Base-by-base conservation (phyloP, 768 basidiomycete genomes). In the Fistulinella prunicolor region DNA sequence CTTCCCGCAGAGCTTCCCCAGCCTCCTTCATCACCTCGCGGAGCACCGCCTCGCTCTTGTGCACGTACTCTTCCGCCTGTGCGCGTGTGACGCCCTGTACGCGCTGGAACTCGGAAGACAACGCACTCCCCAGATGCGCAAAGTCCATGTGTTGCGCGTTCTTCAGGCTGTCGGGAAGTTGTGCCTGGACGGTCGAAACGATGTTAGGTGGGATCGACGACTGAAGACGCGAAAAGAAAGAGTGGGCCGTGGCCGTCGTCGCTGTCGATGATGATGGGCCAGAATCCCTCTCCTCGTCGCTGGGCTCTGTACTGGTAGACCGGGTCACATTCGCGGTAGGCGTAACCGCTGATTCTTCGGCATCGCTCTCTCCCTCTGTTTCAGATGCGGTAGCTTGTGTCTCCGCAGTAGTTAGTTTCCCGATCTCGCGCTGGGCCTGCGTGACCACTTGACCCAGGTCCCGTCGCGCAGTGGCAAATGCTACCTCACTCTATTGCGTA, bases 41-140 rank as follows among this genome's bases (percentile, higher is more conserved):
- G 24, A 86, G 63, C 28, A 85, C 60, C 8, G 65, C 74, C 54
- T 86, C 85, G 63, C 84, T 85, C 72, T 82, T 86, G 58, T 85
- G 82, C 24, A 86, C 79, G 61, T 92, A 92, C 56, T 89, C 91
- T 64, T 91, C 92, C 6, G 89, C 89, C 52, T 86, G 86, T 5
- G 82, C 71, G n/a, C 76, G 75, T 43, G 81, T 83, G 34, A 86
- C 78, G 37, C 84, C 87, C 60, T 91, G 89, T 29, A 89, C 82
- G 42, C 80, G 82, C 58, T 82, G 78, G 51, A 89, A 78, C 58
- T 91, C 85, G 28, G 73, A 65, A 23, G 82, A 64, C 48, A 93
- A 68, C 39, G 80, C 81, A 47, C 73, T 71, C 56, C 84, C 79
- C 51, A 91, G 68, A 47, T 88, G 82, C 6, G 76, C 70, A n/a